Evolutionary conservation across 2,329 filamentous ascomycete genomes (phyloP), one percentile per base, ranked within the genome.

Genomic region (Dactylonectria estremocensis): DNA sequence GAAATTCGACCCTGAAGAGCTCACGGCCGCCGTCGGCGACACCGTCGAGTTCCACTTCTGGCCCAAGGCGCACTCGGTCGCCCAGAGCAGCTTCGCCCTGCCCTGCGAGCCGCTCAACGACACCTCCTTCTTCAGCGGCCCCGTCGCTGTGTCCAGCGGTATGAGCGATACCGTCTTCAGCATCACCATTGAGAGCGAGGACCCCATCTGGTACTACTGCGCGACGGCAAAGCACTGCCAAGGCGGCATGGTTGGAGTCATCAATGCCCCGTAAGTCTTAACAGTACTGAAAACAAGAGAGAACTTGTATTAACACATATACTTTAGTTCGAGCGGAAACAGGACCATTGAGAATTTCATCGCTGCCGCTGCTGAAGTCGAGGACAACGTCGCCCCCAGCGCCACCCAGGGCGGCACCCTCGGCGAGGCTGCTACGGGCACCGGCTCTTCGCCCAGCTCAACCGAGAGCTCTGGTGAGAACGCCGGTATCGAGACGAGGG

Each of bases 31-130:
- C 10, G 64, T 83, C 8, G 87, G 87, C 66, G 85, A 88, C 66
- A 69, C 85, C 4, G 76, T 90, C 64, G 86, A 89, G 79, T 90
- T 85, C 80, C 84, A 86, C 74, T 89, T 86, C 81, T 83, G 83
- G 68, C 83, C 87, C 9, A 75, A 71, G 65, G 87, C 85, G 79
- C 87, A 89, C 82, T 83, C 83, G n/a, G 79, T 89, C 48, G 81
- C 73, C 2, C 78, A 84, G 74, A 83, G 82, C 43, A 79, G 74
- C 74, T 85, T 85, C 67, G 80, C 68, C 58, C 70, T 79, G 50
- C 83, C 83, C 22, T 87, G 85, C 78, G 14, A 76, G 63, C 84
- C 84, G 2, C 76, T 82, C 11, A 73, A 75, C 56, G 78, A 78
- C 67, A 72, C 76, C 2, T 83, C 80, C 49, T 86, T 87, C 77